These are phyloP conservation scores for Fusarium tricinctum DNA, from an alignment of 2,329 filamentous ascomycete species.

Conservation along the genomic window DNA sequence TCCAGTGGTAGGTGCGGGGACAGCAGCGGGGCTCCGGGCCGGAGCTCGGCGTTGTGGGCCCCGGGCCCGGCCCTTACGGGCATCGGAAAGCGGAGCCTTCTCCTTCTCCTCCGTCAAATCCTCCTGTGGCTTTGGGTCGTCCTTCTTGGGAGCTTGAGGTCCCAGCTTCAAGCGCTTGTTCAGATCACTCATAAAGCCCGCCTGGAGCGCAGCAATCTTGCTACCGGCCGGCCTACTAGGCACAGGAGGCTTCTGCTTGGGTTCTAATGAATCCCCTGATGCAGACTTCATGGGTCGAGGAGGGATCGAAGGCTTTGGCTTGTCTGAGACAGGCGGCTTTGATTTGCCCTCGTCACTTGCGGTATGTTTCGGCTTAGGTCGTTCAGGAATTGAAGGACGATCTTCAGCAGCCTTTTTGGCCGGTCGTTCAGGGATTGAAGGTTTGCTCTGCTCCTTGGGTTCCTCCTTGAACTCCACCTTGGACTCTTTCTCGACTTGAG, in stretches of 20 bases:
- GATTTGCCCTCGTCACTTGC: conserved; percentile 56
- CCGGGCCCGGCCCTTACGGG: conserved; percentile 88
- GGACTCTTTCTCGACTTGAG: conserved; percentile 24
- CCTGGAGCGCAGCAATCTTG: conserved; percentile 93
- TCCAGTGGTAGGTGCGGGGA: conserved; percentile 51
- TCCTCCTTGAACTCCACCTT: conserved; percentile 46
- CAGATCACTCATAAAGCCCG: conserved; percentile 91
- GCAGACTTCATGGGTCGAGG: conserved; percentile 69
- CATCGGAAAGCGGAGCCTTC: conserved; percentile 86
- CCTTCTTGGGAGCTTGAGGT: conserved; percentile 83
- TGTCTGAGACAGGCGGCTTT: conserved; percentile 63
- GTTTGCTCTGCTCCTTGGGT: conserved; percentile 48
- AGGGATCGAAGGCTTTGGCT: conserved; percentile 73
- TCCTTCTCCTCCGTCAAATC: conserved; percentile 71
- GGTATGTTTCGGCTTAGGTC: conserved; percentile 66
- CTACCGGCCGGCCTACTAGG: conserved; percentile 80
- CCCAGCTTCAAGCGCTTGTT: conserved; percentile 91
- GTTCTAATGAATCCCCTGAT: conserved; percentile 58
- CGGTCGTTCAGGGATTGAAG: conserved; percentile 52
- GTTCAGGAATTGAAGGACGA: conserved; percentile 64
- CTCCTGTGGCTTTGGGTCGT: conserved; percentile 72
- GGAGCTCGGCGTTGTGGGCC: conserved; percentile 85
- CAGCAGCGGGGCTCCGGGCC: conserved; percentile 62
- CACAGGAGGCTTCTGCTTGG: conserved; percentile 85
- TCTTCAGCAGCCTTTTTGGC: conserved; percentile 59